Base-by-base conservation (phyloP, 257 asterid species). In the Leonotis leonurus region DNA sequence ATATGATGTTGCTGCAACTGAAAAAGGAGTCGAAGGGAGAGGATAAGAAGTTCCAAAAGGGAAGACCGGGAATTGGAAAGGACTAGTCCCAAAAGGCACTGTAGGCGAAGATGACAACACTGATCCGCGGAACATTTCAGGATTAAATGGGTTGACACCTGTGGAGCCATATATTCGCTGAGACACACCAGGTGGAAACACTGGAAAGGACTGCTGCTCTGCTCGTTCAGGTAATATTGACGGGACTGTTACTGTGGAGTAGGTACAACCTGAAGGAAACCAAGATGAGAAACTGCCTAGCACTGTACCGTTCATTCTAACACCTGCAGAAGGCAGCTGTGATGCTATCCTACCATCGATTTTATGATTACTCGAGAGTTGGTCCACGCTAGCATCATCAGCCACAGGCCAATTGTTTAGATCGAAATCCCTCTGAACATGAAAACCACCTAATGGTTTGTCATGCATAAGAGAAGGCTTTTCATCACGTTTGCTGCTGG, bases 71-170 rank as follows among this genome's bases (percentile, higher is more conserved):
- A 64, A 84, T 55, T 65, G 90, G 79, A 78, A 91, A 74, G 70
- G 86, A 76, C 80, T 66, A 54, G 95, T 78, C 0, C 92, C 79
- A 39, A 53, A 75, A 54, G 80, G 60, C 64, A 81, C 73, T 1
- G 94, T 94, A 49, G 95, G 92, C 8, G 96, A 85, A 7, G 96
- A 85, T 60, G 96, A 69, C 70, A 91, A 76, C 43, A 88, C 86
- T n/a, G 98, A 86, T 58, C 95, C 94, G n/a, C 96, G 82, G 81
- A 43, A 82, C 63, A 61, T 29, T 14, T 88, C 96, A 13, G 83
- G 78, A 33, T 70, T 56, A 57, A 79, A 81, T 49, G 84, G 71
- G 32, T 73, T 24, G 39, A 81, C 70, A 11, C 82, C 87, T 70
- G 88, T 46, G 68, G 85, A 78, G 41, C 76, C 84, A 72, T 88